Conservation (phyloP, 2,329 filamentous ascomycete species). For the Penicillium polonicum region DNA sequence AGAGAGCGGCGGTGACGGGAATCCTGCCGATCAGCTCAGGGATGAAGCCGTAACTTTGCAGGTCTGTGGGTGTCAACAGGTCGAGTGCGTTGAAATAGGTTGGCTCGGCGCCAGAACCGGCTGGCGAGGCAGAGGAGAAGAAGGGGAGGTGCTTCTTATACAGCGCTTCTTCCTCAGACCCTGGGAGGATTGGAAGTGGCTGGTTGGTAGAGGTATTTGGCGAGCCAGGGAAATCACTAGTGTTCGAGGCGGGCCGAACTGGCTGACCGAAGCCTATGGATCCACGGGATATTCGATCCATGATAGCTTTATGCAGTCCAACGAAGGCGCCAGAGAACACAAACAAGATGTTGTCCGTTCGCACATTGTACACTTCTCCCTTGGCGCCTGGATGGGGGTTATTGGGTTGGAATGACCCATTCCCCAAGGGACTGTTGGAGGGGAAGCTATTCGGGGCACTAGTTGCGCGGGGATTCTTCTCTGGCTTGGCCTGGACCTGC, state of each 20-base stretch:
- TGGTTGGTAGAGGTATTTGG: slow-evolving; percentile 27
- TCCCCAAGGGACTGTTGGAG: slow-evolving; percentile 39
- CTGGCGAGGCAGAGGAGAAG: slow-evolving; percentile 56
- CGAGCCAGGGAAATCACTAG: slow-evolving; percentile 26
- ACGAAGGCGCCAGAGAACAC: slow-evolving; percentile 96
- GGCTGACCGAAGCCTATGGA: slow-evolving; percentile 90
- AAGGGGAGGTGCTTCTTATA: slow-evolving; percentile 61
- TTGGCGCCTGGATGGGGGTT: slow-evolving; percentile 44
- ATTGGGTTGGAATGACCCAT: slow-evolving; percentile 31
- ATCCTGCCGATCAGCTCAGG: slow-evolving; percentile 95
- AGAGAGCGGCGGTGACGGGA: slow-evolving; percentile 82
- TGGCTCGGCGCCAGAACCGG: slow-evolving; percentile 43
- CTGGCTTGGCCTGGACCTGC: slow-evolving; percentile 78
- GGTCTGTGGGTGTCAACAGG: slow-evolving; percentile 69
- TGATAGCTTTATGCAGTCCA: slow-evolving; percentile 80
- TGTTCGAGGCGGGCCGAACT: slow-evolving; percentile 57
- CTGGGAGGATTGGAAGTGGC: slow-evolving; percentile 55
- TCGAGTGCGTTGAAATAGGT: slow-evolving; percentile 62
- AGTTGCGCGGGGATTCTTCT: slow-evolving; percentile 43
- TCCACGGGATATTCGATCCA: slow-evolving; percentile 80
- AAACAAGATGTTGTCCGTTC: slow-evolving; percentile 95
- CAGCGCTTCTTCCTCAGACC: slow-evolving; percentile 63
- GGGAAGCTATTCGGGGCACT: slow-evolving; percentile 42
- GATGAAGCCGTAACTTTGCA: slow-evolving; percentile 86
- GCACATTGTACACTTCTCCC: slow-evolving; percentile 67